Evolutionary conservation across 2,329 filamentous ascomycete species (phyloP).

Genomic region (Eurotiales sp.): DNA sequence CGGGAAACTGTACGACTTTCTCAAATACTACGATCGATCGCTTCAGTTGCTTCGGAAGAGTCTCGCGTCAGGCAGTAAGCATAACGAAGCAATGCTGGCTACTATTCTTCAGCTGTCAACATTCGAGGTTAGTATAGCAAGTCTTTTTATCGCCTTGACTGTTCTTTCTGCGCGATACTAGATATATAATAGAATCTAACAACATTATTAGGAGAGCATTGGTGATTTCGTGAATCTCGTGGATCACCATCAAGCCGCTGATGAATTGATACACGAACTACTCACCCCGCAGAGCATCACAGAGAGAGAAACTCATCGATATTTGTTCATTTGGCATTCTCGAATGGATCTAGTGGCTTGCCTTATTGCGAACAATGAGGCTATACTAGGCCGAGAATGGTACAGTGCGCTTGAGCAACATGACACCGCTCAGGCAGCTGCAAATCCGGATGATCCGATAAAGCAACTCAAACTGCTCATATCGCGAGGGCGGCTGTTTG

Average conservation of each 20-base stretch:
- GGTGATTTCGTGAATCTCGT: constrained; percentile 94
- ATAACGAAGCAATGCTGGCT: constrained; percentile 70
- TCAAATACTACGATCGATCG: constrained; percentile 86
- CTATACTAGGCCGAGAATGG: constrained; percentile 73
- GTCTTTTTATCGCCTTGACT: too few relatives aligned
- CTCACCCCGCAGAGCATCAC: constrained; percentile 73
- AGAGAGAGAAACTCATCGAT: constrained; percentile 65
- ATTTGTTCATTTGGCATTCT: constrained; percentile 82
- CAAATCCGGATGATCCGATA: constrained; percentile 59
- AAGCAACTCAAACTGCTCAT: constrained; percentile 66
- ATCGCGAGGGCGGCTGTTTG: constrained; percentile 66
- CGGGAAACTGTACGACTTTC: constrained; percentile 74
- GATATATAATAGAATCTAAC: too few relatives aligned
- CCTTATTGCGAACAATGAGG: constrained; percentile 74
- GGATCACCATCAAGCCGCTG: constrained; percentile 86
- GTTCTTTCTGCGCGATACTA: too few relatives aligned
- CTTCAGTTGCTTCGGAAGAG: constrained; percentile 71
- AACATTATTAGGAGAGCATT: constrained; percentile 70
- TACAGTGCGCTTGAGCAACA: constrained; percentile 63
- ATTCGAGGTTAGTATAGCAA: constrained; percentile 66
- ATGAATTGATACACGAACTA: constrained; percentile 71
- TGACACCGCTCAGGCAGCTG: constrained; percentile 56
- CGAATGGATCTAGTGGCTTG: constrained; percentile 84
- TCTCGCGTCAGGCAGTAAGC: constrained; percentile 66
- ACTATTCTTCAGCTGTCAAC: constrained; percentile 90